A percentile compares a stretch with the other conserved stretches of the same genome.
These are phyloP conservation scores for Diplocarpon mali DNA, from an alignment of 2,329 filamentous ascomycete genomes.

Conservation along the genomic window DNA sequence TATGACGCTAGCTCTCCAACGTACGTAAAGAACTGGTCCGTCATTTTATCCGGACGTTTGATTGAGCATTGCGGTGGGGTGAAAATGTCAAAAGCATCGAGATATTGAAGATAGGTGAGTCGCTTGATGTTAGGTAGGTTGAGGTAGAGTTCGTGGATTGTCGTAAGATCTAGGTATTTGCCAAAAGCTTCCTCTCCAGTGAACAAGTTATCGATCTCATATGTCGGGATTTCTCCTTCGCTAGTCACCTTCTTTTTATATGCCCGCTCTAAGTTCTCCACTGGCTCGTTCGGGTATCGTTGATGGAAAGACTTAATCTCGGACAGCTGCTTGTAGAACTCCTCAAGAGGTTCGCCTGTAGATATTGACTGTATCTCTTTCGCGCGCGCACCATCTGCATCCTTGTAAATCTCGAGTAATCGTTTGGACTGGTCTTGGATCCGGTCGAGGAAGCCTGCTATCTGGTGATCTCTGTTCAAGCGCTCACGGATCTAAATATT, in stretches of 20 bases:
- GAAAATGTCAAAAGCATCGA: conserved; percentile 85
- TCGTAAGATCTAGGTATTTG: conserved; percentile 81
- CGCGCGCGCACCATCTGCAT: conserved; percentile 58
- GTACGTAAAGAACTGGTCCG: conserved; percentile 86
- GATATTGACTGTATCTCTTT: conserved; percentile 78
- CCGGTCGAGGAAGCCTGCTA: conserved; percentile 73
- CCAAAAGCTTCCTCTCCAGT: conserved; percentile 92
- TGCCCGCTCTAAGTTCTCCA: conserved; percentile 87
- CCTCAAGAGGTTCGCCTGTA: conserved; percentile 75
- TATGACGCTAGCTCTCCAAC: conserved; percentile 71
- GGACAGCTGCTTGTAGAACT: conserved; percentile 78
- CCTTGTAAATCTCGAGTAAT: conserved; percentile 73
- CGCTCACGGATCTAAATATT: conserved; percentile 66
- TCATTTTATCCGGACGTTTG: conserved; percentile 75
- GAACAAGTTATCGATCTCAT: conserved; percentile 81
- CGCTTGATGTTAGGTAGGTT: conserved; percentile 83
- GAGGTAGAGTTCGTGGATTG: conserved; percentile 75
- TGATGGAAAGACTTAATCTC: conserved; percentile 81
- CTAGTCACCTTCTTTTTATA: conserved; percentile 64
- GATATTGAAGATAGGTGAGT: conserved; percentile 81
- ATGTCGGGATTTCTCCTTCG: conserved; percentile 50
- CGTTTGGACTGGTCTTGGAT: conserved; percentile 78
- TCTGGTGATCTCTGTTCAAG: conserved; percentile 83
- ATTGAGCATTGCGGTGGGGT: conserved; percentile 60
- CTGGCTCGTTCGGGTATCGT: conserved; percentile 84